These are phyloP conservation scores for Colletotrichum sp. DNA, from an alignment of 2,329 filamentous ascomycete genomes.

Conservation along the genomic window DNA sequence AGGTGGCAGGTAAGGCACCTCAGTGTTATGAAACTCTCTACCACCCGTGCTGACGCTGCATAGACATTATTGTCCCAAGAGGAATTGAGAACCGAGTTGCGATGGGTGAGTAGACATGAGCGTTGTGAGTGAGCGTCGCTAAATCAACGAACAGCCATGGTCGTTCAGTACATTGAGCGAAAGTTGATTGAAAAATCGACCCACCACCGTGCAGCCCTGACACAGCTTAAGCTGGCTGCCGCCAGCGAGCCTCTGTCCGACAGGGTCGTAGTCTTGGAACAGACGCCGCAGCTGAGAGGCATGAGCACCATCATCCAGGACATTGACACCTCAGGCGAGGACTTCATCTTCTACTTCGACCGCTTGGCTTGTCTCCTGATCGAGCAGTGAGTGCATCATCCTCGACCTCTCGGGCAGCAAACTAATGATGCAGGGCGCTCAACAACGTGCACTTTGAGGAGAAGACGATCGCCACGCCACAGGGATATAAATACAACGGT, in stretches of 20 bases:
- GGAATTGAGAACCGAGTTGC: slow-evolving; percentile 95
- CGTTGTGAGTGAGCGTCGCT: background rate
- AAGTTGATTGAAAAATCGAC: slow-evolving; percentile 86
- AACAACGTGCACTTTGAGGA: slow-evolving; percentile 77
- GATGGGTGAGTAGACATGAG: slow-evolving; percentile 61
- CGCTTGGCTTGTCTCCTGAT: slow-evolving; percentile 83
- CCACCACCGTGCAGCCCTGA: slow-evolving; percentile 80
- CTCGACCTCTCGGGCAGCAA: background rate
- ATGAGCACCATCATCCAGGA: slow-evolving; percentile 93
- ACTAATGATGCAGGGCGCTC: slow-evolving; percentile 61
- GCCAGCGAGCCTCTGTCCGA: slow-evolving; percentile 75
- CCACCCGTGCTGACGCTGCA: slow-evolving; percentile 14
- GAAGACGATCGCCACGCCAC: slow-evolving; percentile 71
- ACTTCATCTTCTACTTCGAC: slow-evolving; percentile 98
- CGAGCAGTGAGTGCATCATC: slow-evolving; percentile 64
- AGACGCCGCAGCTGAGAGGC: slow-evolving; percentile 80
- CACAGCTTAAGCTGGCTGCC: slow-evolving; percentile 74
- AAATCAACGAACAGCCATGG: slow-evolving; percentile 68
- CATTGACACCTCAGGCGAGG: slow-evolving; percentile 78
- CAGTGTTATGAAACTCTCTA: background rate
- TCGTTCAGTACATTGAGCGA: slow-evolving; percentile 89
- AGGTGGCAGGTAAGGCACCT: slow-evolving; percentile 70
- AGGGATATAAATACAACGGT: slow-evolving; percentile 72
- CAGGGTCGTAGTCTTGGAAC: slow-evolving; percentile 75
- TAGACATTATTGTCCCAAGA: slow-evolving; percentile 91